phyloP scores from a whole-genome alignment of 2,329 filamentous ascomycete species.

The Trematosphaeria pertusa region DNA sequence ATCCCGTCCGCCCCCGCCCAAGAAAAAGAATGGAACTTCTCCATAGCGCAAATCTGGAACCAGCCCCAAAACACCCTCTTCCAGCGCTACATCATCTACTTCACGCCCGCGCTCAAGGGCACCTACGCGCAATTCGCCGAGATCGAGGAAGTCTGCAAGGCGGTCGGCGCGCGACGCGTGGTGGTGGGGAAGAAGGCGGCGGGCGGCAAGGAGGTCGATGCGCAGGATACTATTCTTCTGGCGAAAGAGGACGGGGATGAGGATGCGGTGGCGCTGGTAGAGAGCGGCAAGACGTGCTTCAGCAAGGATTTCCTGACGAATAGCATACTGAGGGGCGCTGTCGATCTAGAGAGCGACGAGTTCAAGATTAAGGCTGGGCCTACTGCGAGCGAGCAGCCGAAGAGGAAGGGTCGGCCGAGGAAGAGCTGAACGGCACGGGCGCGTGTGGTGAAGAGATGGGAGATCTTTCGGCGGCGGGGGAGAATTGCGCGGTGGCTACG shows the following conservation, averaged over 20 bases:
- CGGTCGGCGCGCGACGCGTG: slow-evolving; percentile 47
- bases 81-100: slow-evolving; percentile 56
- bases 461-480: no score
- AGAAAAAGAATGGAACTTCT: slow-evolving; percentile 51
- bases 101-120: slow-evolving; percentile 51
- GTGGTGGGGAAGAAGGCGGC: slow-evolving; percentile 29
- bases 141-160: slow-evolving; percentile 47
- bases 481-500: no score
- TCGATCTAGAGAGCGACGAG: slow-evolving; percentile 51
- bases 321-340: slow-evolving; percentile 51
- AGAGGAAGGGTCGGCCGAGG: background rate
- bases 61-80: slow-evolving; percentile 55
- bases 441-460: no score
- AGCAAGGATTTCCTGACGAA: slow-evolving; percentile 53
- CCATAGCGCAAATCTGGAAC: slow-evolving; percentile 38
- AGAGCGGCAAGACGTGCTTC: slow-evolving; percentile 46
- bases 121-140: slow-evolving; percentile 44
- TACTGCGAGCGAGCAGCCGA: background rate
- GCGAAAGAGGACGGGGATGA: slow-evolving; percentile 45
- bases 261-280: slow-evolving; percentile 42
- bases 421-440: no score
- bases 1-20: slow-evolving; percentile 40
- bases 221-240: slow-evolving; percentile 45
- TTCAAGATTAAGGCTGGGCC: slow-evolving; percentile 35
- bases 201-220: slow-evolving; percentile 25